Percentiles rank a stretch among this genome's conserved stretches.
phyloP scores from a whole-genome alignment of 2,329 filamentous ascomycete species.

The Thermochaetoides dissita region DNA sequence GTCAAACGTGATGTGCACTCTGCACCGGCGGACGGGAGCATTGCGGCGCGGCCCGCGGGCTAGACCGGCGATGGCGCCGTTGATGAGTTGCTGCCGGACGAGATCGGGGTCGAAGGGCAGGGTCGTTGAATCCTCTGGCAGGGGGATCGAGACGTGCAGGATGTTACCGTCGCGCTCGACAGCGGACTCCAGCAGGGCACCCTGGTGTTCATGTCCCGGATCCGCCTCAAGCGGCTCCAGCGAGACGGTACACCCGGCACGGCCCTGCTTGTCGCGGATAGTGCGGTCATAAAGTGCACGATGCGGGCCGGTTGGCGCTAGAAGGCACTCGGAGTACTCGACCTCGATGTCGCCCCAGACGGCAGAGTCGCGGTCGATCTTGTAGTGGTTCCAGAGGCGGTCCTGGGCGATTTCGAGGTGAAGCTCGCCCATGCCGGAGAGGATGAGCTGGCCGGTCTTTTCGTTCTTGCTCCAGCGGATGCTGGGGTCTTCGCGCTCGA shows the following conservation, averaged over 20 bases:
- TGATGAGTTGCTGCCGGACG: constrained; percentile 49
- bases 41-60: constrained; percentile 69
- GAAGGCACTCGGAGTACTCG: constrained; percentile 78
- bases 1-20: constrained; percentile 57
- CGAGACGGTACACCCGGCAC: constrained; percentile 57
- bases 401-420: constrained; percentile 89
- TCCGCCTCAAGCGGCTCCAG: constrained; percentile 45
- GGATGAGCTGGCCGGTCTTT: constrained; percentile 81
- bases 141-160: constrained; percentile 36
- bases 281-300: constrained; percentile 60
- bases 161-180: constrained; percentile 57
- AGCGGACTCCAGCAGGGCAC: constrained; percentile 26
- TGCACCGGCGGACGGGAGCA: constrained; percentile 66
- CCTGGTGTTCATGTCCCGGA: constrained; percentile 15
- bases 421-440: constrained; percentile 92
- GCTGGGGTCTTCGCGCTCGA: constrained; percentile 85
- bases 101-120: constrained; percentile 36
- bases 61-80: constrained; percentile 70
- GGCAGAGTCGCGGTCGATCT: constrained; percentile 53
- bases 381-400: constrained; percentile 76
- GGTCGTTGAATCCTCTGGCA: constrained; percentile 22
- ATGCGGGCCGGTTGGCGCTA: constrained; percentile 39
- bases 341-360: constrained; percentile 82
- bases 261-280: constrained; percentile 66
- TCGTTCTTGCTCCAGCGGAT: constrained; percentile 72